Evolutionary conservation across 495 filamentous ascomycete species (phyloP), one percentile per base, ranked within the genome.

Genomic region (Penicillium simplicissimum): DNA sequence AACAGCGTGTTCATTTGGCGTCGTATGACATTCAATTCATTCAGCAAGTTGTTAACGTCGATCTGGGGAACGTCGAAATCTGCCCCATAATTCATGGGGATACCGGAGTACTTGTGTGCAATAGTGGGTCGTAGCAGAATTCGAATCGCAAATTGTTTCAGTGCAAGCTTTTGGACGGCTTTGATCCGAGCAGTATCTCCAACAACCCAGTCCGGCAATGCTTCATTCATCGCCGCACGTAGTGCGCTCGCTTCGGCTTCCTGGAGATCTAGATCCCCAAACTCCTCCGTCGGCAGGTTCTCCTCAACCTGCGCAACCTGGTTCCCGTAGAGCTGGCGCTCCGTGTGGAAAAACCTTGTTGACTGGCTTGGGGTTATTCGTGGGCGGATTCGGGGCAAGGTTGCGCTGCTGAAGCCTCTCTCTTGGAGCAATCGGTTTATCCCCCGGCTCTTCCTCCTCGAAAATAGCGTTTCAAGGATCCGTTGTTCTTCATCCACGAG

Each of bases 61-160:
- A 77, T 57, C 14, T 68, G 58, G 8, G 77, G 75, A 4, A 67
- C 43, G 4, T 71, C 57, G 11, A 58, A 57, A 48, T 75, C 75
- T 0, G 60, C 40, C 3, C 54, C 59, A 45, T 78, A 79, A 23
- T 74, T 69, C 67, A 75, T 74, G 17, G 65, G 67, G 13, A 78
- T 28, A 4, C 79, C 79, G 13, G 63, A 57, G 35, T 81, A 81
- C 43, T 67, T 67, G 52, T 81, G 79, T 1, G 75, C 75, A 25
- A 81, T 71, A 7, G 66, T 60, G 19, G 77, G 77, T 15, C 79
- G 72, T 8, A 81, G 63, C 10, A 81, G 40, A 34, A 80, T 43
- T 31, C 79, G 66, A 35, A 80, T 74, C 3, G 74, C 72, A n/a
- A 81, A 76, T 64, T 81, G 76, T 52, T 71, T 78, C 52, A 78